Evolutionary conservation across 495 filamentous ascomycete species (phyloP), one percentile per base, ranked within the genome.

Genomic region (Entonaema liquescens): DNA sequence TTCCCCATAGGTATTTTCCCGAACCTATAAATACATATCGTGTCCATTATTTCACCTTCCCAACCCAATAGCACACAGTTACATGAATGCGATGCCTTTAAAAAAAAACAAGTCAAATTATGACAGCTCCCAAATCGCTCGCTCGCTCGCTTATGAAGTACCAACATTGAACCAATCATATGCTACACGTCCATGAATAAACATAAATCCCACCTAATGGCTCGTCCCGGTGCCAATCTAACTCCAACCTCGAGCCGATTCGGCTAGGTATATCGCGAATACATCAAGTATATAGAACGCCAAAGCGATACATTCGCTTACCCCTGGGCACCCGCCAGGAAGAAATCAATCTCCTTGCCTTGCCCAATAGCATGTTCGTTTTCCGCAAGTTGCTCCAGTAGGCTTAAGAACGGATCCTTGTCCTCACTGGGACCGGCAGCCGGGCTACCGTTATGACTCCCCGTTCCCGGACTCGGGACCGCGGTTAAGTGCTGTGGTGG

Each of bases 321-420:
- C 40, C 44, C 68, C 40, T 76, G 75, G n/a, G 70, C 70, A 15
- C 82, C 80, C 38, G 79, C 79, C 55, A 92, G 76, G 71, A 92
- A 92, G 80, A 91, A 94, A 68, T 91, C 90, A 64, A 91, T 71
- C 74, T 93, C 91, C 72, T 87, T 91, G 28, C 89, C 89, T 12
- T 76, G 71, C 4, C 83, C 84, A 50, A 76, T 72, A 4, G 74
- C 67, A 25, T 88, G 86, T 74, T 93, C 92, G 73, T 92, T 93
- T 77, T 93, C 91, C 0, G 91, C 91, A 62, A 95, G 79, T 80
- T 93, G 92, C 75, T 95, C 92, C 36, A 95, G 81, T 52, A 95
- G 75, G 65, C 88, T 91, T 28, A 95, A 73, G 71, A 95, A 95
- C 2, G 92, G 92, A 74, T 95, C 92, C 61, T 91, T 93, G 63